Evolutionary conservation across 2,329 filamentous ascomycete species (phyloP), one percentile per base, ranked within the genome.

Genomic region (Penicillium sp.): DNA sequence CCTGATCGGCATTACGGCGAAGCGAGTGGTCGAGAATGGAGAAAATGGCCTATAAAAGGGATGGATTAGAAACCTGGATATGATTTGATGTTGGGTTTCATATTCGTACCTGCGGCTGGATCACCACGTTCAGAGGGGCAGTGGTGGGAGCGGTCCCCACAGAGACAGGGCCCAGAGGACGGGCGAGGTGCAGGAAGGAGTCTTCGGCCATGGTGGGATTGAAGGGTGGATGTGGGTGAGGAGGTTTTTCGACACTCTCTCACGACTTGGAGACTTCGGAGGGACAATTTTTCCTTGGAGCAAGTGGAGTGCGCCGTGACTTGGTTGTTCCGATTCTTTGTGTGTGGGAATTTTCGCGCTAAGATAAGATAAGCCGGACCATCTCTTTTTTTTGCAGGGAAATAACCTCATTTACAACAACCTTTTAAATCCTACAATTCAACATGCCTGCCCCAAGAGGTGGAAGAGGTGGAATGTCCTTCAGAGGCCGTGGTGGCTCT

Each of bases 151-250:
- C 89, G 72, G 89, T 86, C 73, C 89, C 89, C 68, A 92, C 82
- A 57, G 85, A 81, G 61, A 88, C 87, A 66, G 92, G 91, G 75
- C 91, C 92, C 63, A 97, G 83, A 70, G 94, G 94, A 77, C 94
- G 87, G 72, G 93, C 88, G 66, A 99, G 88, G 77, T 99, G 94
- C 71, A 97, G 87, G 82, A 96, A 97, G 63, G 89, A 89, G 76
- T 93, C 89, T 75, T 87, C 79, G 76, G 90, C 88, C 92, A 96
- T 96, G 78, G 71, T 92, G 84, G 77, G 79, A 76, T 75, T 63
- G 56, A 53, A 55, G 51, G 50, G 53, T 53, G 50, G 43, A 45
- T 47, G 23, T 43, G 26, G 40, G 44, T 31, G 47, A 27, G 33
- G 44, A 33, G 26, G 26, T 33, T 47, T 46, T 47, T 31, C 31